These are phyloP conservation scores for Viola pubescens DNA, from an alignment of 441 rosid genomes.

Conservation along the genomic window DNA sequence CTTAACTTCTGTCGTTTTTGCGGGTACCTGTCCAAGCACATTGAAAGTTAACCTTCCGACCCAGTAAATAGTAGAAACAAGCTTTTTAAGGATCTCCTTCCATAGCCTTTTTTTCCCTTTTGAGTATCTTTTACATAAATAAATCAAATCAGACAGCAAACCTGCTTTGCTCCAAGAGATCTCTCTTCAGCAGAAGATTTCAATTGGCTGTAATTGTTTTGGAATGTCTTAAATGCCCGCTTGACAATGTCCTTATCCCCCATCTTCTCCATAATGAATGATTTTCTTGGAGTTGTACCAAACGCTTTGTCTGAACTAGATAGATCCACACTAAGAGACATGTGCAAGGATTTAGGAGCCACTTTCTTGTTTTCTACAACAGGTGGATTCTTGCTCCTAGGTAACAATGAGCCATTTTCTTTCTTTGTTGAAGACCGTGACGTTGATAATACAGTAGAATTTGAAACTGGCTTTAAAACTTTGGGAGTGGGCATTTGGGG, in stretches of 20 bases:
- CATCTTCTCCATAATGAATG: conserved; percentile 91
- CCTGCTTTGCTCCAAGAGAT: conserved; percentile 52
- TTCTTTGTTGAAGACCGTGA: conserved; percentile 36
- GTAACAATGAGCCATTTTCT: conserved; percentile 24
- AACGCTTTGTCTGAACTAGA: conserved; percentile 36
- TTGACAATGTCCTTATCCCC: conserved; percentile 96
- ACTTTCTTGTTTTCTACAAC: conserved; percentile 45
- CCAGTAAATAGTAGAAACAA: background rate
- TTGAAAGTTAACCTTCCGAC: conserved; percentile 10
- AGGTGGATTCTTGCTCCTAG: conserved; percentile 29
- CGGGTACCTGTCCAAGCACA: conserved; percentile 35
- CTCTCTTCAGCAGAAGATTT: conserved; percentile 37
- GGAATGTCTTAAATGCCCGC: conserved; percentile 86
- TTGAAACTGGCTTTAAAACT: conserved; percentile 42
- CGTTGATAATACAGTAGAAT: conserved; percentile 30
- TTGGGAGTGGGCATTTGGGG: conserved; percentile 40
- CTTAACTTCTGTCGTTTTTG: conserved; percentile 32
- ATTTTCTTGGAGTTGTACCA: conserved; percentile 40
- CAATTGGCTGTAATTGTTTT: conserved; percentile 41
- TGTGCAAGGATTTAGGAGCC: conserved; percentile 67
- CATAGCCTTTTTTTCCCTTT: background rate
- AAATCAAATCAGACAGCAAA: conserved; percentile 19
- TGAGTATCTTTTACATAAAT: conserved; percentile 6
- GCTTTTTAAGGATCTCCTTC: background rate
- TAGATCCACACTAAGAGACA: conserved; percentile 48